A percentile compares a stretch with the other conserved stretches of the same genome.
Evolutionary conservation across 75 land plant species (phyloP).

Genomic region (Selaginella moellendorffii): DNA sequence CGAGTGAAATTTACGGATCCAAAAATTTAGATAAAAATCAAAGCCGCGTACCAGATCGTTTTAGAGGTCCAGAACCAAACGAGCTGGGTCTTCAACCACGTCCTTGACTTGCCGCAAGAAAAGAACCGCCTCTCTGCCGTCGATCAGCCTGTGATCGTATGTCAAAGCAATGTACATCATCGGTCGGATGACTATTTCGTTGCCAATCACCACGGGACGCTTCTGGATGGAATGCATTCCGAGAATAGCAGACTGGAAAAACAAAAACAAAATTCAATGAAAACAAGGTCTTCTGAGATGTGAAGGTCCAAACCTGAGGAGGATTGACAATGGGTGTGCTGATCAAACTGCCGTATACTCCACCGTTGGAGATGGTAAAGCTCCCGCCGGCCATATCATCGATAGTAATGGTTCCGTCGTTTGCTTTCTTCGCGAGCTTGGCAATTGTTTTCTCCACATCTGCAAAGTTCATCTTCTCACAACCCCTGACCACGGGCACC

Average conservation of each 20-base stretch:
- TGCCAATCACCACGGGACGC: background rate
- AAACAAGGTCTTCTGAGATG: background rate
- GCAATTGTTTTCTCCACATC: slow-evolving; percentile 83
- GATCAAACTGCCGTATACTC: slow-evolving; percentile 94
- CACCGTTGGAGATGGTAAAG: slow-evolving; percentile 97
- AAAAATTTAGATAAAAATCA: too few relatives aligned
- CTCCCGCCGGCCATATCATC: slow-evolving; percentile 99
- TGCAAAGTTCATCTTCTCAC: slow-evolving; percentile 79
- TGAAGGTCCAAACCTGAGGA: slow-evolving; percentile 50
- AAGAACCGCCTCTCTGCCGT: background rate
- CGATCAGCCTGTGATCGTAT: background rate
- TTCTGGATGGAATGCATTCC: background rate
- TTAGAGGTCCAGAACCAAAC: background rate
- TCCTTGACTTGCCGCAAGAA: background rate
- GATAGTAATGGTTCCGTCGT: slow-evolving; percentile 81
- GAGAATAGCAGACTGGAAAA: background rate
- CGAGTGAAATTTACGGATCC: too few relatives aligned
- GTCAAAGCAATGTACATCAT: background rate
- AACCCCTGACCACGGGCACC: slow-evolving; percentile 86
- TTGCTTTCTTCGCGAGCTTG: slow-evolving; percentile 80
- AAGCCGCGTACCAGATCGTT: too few relatives aligned
- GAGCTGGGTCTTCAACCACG: background rate
- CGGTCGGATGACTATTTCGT: background rate
- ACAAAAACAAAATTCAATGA: background rate
- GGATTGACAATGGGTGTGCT: slow-evolving; percentile 98